phyloP scores from a whole-genome alignment of 208 protist genomes.

The Crithidia brevicula region DNA sequence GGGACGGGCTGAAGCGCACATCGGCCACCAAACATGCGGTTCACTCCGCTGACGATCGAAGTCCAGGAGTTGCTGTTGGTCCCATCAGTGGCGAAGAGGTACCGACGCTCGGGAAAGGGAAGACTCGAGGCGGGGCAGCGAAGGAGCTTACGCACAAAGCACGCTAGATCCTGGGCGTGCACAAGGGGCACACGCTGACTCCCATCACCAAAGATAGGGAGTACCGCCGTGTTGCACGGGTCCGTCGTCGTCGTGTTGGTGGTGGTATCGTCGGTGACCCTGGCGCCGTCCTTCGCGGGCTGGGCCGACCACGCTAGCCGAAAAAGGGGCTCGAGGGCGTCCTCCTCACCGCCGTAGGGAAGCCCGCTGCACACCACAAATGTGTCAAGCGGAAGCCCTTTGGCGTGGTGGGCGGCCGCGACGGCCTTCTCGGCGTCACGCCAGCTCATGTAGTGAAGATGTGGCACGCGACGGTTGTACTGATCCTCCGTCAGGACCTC shows the following conservation, averaged over 20 bases:
- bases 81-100: conserved; percentile 92
- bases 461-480: conserved; percentile 92
- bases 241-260: not conserved
- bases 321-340: conserved; percentile 88
- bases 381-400: conserved; percentile 81
- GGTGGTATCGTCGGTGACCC: not conserved
- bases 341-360: conserved; percentile 92
- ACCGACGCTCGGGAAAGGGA: conserved; percentile 75
- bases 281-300: conserved; percentile 17
- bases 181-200: conserved; percentile 91
- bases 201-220: conserved; percentile 92
- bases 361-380: conserved; percentile 92
- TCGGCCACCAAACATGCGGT: conserved; percentile 73
- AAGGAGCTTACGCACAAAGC: conserved; percentile 73
- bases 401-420: conserved; percentile 77
- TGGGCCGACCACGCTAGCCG: conserved; percentile 80
- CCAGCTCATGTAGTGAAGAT: conserved; percentile 92
- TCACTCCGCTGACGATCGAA: conserved; percentile 75
- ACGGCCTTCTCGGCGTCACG: conserved; percentile 93
- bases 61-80: conserved; percentile 60
- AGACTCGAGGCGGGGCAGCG: conserved; percentile 47
- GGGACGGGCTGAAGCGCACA: conserved; percentile 47
- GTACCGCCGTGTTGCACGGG: conserved; percentile 2
- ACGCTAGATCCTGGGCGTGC: conserved; percentile 92
- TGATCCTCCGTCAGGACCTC: conserved; percentile 94